Percentiles rank a stretch among this genome's conserved stretches.
phyloP scores from a whole-genome alignment of 2,329 filamentous ascomycete species.

The Diaporthe citri region DNA sequence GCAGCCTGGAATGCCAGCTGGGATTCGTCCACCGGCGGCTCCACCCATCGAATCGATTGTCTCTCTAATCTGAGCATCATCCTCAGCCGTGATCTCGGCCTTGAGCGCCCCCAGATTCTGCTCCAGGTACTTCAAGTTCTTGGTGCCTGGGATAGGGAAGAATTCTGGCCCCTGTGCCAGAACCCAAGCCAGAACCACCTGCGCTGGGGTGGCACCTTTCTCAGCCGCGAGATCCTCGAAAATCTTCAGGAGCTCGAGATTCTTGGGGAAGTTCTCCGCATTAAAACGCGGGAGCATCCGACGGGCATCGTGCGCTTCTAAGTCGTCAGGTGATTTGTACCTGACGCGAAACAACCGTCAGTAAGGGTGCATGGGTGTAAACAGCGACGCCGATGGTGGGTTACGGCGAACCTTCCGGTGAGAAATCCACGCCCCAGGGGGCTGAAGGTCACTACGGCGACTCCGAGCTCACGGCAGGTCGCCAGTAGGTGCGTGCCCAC shows the following conservation, averaged over 20 bases:
- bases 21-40: background rate
- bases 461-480: conserved; percentile 70
- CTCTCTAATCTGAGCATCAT: conserved; percentile 51
- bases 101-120: conserved; percentile 56
- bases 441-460: conserved; percentile 68
- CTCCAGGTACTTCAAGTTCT: conserved; percentile 60
- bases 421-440: conserved; percentile 72
- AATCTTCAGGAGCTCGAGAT: conserved; percentile 64
- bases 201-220: conserved; percentile 67
- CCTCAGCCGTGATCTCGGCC: conserved; percentile 50
- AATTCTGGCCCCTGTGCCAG: conserved; percentile 71
- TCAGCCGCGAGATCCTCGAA: conserved; percentile 62
- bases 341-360: conserved; percentile 32
- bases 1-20: background rate
- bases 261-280: conserved; percentile 67
- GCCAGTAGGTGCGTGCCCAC: conserved; percentile 60
- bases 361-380: background rate
- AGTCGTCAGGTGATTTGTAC: conserved; percentile 59
- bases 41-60: conserved; percentile 41
- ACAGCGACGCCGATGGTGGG: background rate
- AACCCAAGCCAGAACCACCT: conserved; percentile 75
- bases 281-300: conserved; percentile 60
- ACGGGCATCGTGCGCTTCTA: conserved; percentile 63
- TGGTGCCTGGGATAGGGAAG: conserved; percentile 69
- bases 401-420: conserved; percentile 52